Evolutionary conservation across 805 yeast genomes (phyloP), one percentile per base, ranked within the genome.

Genomic region (Debaryomyces castellii): DNA sequence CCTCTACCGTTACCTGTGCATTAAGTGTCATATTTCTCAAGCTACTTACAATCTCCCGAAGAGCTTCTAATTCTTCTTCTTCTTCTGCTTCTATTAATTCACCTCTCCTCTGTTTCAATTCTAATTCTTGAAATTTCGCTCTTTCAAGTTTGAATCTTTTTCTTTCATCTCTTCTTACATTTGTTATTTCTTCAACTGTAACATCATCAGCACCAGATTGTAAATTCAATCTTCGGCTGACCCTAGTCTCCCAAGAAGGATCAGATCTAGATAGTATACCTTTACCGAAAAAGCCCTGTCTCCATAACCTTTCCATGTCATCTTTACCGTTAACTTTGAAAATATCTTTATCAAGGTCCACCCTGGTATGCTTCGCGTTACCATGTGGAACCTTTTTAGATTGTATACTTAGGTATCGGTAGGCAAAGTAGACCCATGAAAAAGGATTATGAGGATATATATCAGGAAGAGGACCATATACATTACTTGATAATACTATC

Each of bases 281-380:
- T 58, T 92, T 94, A 5, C 99, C 99, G 60, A 89, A 94, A 59
- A 90, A 94, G 1, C 99, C 99, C 53, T 77, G 77, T 14, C 73
- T 65, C 98, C 98, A 94, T 2, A 94, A 66, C 33, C 64, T 64
- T 17, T 57, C 52, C 81, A 85, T 83, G 25, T 76, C 82, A 0
- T 58, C 51, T 1, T 63, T 64, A 37, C 72, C 70, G 2, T 50
- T 52, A 3, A 86, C 77, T 35, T 64, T 67, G 51, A 78, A 79
- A 2, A 55, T 46, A 3, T 53, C 60, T 34, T 61, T 55, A 10
- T 59, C 59, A 30, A 52, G 55, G n/a, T 49, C 46, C 10, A 69
- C 74, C 7, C 34, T 38, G 16, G 64, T 49, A 3, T 37, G 47
- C 10, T 54, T 48, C 8, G 51, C 51, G 11, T 24, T 24, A 9